Evolutionary conservation across 75 land plant species (phyloP).

Genomic region (Sequoia sempervirens): DNA sequence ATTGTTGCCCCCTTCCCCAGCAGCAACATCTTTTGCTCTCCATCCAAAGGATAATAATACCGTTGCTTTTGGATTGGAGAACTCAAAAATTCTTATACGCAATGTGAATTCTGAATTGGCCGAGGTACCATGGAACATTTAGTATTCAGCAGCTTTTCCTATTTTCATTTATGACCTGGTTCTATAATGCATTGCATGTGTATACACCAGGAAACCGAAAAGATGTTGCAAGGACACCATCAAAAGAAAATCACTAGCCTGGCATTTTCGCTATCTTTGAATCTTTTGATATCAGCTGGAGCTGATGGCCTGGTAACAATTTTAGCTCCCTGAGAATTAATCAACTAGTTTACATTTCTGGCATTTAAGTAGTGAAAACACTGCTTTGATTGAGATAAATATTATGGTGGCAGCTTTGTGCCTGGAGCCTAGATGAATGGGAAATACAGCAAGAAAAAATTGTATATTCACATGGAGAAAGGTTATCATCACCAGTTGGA

Average conservation of each 20-base stretch:
- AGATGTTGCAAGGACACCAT: background rate
- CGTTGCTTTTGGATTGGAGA: background rate
- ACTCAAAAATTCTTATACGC: background rate
- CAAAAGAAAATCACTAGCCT: constrained; percentile 5
- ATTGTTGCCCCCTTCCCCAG: background rate
- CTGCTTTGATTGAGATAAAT: background rate
- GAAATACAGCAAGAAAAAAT: background rate
- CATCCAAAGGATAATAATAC: background rate
- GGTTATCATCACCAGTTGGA: constrained; percentile 10
- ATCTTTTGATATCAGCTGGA: background rate
- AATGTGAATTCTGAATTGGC: background rate
- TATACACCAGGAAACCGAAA: background rate
- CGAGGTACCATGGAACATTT: background rate
- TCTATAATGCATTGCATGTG: background rate
- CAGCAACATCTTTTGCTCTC: background rate
- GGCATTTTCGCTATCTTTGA: background rate
- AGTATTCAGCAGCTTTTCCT: background rate
- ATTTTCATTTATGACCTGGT: background rate
- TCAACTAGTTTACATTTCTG: background rate
- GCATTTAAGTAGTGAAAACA: background rate
- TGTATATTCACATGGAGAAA: background rate
- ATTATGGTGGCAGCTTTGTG: constrained; percentile 1
- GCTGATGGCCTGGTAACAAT: background rate
- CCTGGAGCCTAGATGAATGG: background rate
- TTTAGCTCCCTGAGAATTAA: background rate